phyloP scores from a whole-genome alignment of 495 filamentous ascomycete species.

The Xylaria flabelliformis region DNA sequence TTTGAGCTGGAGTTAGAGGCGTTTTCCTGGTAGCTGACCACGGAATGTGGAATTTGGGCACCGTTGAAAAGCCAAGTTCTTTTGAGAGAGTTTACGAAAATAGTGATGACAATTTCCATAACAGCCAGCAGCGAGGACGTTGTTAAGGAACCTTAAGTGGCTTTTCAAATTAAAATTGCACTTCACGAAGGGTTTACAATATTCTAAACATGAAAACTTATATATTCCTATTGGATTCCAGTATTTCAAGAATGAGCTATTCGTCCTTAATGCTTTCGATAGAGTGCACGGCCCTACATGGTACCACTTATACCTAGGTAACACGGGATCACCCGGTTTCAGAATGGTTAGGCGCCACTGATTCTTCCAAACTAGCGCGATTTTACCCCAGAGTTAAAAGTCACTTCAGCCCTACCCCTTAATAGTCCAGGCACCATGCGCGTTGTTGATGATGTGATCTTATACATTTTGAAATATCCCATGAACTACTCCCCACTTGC shows the following conservation, averaged over 20 bases:
- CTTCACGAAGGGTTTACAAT: background rate
- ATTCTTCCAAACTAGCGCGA: background rate
- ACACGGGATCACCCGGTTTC: too few relatives aligned
- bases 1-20: conserved; percentile 7
- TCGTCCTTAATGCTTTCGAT: too few relatives aligned
- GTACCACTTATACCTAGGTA: too few relatives aligned
- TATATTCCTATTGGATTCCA: too few relatives aligned
- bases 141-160: background rate
- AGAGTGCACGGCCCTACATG: too few relatives aligned
- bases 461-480: background rate
- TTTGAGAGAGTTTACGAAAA: background rate
- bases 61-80: background rate
- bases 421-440: background rate
- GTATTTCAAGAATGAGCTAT: too few relatives aligned
- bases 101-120: background rate
- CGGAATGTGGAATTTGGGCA: background rate
- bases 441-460: background rate
- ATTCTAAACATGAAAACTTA: too few relatives aligned
- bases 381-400: background rate
- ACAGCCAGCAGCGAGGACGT: background rate
- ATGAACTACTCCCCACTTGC: background rate
- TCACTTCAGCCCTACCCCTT: background rate
- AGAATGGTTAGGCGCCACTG: background rate
- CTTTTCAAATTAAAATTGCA: background rate
- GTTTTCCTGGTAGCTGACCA: background rate